Evolutionary conservation across 257 asterid genomes (phyloP).

Genomic region (Salvia rosmarinus): DNA sequence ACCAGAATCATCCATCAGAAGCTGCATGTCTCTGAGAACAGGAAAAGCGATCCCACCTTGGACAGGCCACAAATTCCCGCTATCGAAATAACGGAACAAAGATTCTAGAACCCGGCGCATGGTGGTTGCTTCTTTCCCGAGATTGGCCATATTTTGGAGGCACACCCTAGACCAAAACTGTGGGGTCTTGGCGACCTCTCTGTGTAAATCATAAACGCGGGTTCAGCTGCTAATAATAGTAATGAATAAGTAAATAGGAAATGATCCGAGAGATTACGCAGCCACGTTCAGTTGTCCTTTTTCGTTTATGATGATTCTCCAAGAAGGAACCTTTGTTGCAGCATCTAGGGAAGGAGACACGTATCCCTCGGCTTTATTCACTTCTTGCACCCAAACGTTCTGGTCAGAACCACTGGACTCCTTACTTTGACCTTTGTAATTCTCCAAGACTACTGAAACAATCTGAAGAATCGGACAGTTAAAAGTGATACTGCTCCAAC

Average conservation of each 20-base stretch:
- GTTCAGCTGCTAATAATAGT: background rate
- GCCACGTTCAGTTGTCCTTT: conserved; percentile 77
- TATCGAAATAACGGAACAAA: conserved; percentile 81
- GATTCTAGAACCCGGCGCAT: conserved; percentile 98
- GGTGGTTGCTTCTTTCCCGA: conserved; percentile 95
- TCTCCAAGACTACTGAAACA: conserved; percentile 94
- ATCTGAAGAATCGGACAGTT: conserved; percentile 55
- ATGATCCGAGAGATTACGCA: conserved; percentile 53
- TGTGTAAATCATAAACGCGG: conserved; percentile 39
- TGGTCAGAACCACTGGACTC: conserved; percentile 51
- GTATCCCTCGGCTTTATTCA: conserved; percentile 65
- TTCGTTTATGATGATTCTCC: conserved; percentile 72
- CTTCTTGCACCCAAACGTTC: conserved; percentile 66
- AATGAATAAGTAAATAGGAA: background rate
- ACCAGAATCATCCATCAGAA: conserved; percentile 91
- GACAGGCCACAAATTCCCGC: conserved; percentile 72
- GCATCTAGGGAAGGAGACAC: conserved; percentile 51
- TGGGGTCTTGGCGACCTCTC: conserved; percentile 78
- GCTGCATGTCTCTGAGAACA: conserved; percentile 90
- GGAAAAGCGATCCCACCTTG: conserved; percentile 80
- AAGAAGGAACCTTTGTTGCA: conserved; percentile 61
- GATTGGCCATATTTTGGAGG: conserved; percentile 92
- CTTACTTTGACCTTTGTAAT: conserved; percentile 63
- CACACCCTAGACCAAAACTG: conserved; percentile 91
- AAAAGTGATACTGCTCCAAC: background rate